Conservation (phyloP, 2,329 filamentous ascomycete species). For the Colletotrichum salicis region DNA sequence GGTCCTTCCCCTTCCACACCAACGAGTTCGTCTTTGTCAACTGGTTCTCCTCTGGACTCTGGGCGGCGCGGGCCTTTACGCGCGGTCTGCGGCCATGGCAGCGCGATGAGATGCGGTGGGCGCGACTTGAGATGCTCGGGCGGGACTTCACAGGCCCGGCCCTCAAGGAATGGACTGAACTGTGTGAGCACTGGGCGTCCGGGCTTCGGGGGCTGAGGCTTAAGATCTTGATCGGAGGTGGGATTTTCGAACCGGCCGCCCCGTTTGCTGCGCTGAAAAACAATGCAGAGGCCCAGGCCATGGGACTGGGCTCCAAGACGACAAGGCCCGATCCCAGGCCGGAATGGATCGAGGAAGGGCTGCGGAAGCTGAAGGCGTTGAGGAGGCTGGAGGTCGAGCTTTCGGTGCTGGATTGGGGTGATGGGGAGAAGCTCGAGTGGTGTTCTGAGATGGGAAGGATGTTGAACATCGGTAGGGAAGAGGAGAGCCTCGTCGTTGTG, state of each 20-base stretch:
- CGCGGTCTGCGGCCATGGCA: slow-evolving; percentile 54
- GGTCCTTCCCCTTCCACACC: slow-evolving; percentile 50
- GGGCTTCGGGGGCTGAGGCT: slow-evolving; percentile 53
- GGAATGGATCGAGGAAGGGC: slow-evolving; percentile 46
- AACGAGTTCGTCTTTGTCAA: slow-evolving; percentile 60
- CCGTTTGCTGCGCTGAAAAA: slow-evolving; percentile 26
- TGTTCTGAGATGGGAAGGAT: slow-evolving; percentile 44
- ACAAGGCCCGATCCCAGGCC: slow-evolving; percentile 30
- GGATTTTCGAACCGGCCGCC: slow-evolving; percentile 34
- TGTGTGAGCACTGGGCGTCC: slow-evolving; percentile 49
- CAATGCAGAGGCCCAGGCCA: slow-evolving; percentile 37
- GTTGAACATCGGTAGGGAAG: slow-evolving; percentile 38
- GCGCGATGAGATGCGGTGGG: slow-evolving; percentile 50
- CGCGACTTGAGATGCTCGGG: slow-evolving; percentile 53
- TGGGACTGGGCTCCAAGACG: slow-evolving; percentile 10
- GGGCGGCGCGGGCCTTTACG: slow-evolving; percentile 52
- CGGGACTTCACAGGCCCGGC: slow-evolving; percentile 47
- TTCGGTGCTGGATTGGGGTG: slow-evolving; percentile 44
- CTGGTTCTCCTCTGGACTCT: slow-evolving; percentile 57
- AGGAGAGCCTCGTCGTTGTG: slow-evolving; percentile 39
- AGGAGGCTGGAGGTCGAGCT: slow-evolving; percentile 55
- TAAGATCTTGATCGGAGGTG: slow-evolving; percentile 47
- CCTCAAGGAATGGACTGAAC: slow-evolving; percentile 47
- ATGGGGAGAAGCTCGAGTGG: slow-evolving; percentile 48
- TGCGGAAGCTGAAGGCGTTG: slow-evolving; percentile 46